A percentile compares a stretch with the other conserved stretches of the same genome.
Evolutionary conservation across 1,284 basidiomycete genomes (phyloP).

Genomic region (Tylopilus sp.): DNA sequence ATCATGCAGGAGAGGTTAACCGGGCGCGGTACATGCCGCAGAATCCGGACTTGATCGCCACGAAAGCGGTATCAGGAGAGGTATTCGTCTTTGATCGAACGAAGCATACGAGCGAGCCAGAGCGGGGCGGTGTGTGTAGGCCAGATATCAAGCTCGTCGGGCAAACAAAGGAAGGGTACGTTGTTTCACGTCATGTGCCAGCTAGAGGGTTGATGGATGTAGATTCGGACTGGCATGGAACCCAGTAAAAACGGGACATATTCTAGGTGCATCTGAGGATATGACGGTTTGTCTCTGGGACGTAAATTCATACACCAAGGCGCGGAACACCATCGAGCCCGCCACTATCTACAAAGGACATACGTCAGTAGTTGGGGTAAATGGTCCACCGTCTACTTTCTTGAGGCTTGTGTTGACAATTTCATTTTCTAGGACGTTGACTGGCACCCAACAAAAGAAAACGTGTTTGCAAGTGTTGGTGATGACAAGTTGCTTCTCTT

Average conservation of each 20-base stretch:
- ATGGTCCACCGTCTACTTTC: slow-evolving; percentile 28
- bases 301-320: slow-evolving; percentile 85
- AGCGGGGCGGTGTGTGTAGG: slow-evolving; percentile 77
- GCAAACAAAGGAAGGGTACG: slow-evolving; percentile 90
- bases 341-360: slow-evolving; percentile 84
- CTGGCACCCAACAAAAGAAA: slow-evolving; percentile 86
- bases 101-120: slow-evolving; percentile 93
- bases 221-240: slow-evolving; percentile 96
- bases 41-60: slow-evolving; percentile 96
- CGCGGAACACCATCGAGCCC: slow-evolving; percentile 76
- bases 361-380: slow-evolving; percentile 82
- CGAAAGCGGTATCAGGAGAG: slow-evolving; percentile 87
- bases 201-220: slow-evolving; percentile 10
- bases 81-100: slow-evolving; percentile 95
- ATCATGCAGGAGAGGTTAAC: slow-evolving; percentile 96
- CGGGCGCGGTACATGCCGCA: slow-evolving; percentile 98
- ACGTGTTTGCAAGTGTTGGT: slow-evolving; percentile 93
- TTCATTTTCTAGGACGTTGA: slow-evolving; percentile 80
- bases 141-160: slow-evolving; percentile 91
- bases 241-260: slow-evolving; percentile 75
- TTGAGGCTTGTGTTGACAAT: background rate
- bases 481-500: slow-evolving; percentile 94
- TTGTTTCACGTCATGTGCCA: slow-evolving; percentile 10
- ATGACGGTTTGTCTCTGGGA: slow-evolving; percentile 98
- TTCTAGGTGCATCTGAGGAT: slow-evolving; percentile 93